Evolutionary conservation across 163 green algal genomes (phyloP).

Genomic region (Scenedesmus sp.): DNA sequence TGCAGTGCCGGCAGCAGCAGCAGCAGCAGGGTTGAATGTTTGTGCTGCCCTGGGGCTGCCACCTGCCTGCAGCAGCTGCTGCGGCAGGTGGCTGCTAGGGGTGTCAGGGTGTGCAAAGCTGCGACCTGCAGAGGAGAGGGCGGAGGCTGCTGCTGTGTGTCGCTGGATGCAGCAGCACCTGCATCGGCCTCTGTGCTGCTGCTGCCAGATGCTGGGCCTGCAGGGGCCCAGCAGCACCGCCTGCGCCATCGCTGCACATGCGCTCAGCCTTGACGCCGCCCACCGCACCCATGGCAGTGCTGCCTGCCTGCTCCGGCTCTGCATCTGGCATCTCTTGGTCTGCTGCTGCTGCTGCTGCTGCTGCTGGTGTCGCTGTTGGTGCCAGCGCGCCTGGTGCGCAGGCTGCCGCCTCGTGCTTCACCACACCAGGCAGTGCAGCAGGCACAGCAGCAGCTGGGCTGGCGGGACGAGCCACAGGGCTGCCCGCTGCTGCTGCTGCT

Average conservation of each 20-base stretch:
- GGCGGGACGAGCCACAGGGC: background rate
- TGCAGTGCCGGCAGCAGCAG: background rate
- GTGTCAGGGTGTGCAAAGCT: background rate
- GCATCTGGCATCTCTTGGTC: background rate
- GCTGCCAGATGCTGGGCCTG: background rate
- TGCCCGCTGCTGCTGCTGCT: conserved; percentile 26
- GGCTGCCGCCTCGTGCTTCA: background rate
- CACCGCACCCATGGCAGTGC: background rate
- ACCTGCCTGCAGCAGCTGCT: conserved; percentile 12
- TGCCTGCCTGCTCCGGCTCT: background rate
- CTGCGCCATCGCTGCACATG: no score
- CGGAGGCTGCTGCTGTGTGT: conserved; percentile 13
- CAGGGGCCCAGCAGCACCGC: background rate
- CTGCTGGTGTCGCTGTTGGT: background rate
- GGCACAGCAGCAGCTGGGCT: background rate
- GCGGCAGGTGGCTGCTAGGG: conserved; percentile 5
- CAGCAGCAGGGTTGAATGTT: background rate
- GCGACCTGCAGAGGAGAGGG: background rate
- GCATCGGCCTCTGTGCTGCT: conserved; percentile 9
- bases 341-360: background rate
- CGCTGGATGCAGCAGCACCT: background rate
- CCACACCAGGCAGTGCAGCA: background rate
- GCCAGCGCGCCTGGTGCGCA: background rate
- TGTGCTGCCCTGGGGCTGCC: background rate
- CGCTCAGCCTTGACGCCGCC: background rate